Evolutionary conservation across 495 filamentous ascomycete genomes (phyloP), one percentile per base, ranked within the genome.

Genomic region (Tuber calosporum): DNA sequence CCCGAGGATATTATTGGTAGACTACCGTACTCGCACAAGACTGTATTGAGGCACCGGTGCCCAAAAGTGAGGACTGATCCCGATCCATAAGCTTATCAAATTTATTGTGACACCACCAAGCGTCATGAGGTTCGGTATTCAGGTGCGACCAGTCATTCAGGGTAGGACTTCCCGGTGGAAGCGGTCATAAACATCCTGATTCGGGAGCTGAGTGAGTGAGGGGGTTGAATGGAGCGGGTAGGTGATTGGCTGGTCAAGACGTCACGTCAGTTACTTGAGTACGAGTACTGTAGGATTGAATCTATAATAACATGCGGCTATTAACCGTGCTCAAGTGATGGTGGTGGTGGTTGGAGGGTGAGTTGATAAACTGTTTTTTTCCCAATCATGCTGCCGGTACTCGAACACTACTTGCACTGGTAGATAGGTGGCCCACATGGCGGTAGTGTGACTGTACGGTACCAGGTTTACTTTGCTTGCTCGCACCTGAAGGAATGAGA

Each of bases 321-420:
- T 62, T 62, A 62, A 62, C 53, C 53, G n/a, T 53, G n/a, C 22
- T 45, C 17, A n/a, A n/a, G n/a, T n/a, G n/a, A n/a, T n/a, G n/a
- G n/a, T n/a, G n/a, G n/a, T 4, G 8, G 26, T 30, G 53, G n/a
- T 26, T 7, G 48, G n/a, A 58, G 53, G 26, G 53, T 62, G 2
- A 62, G 26, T 62, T 34, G 34, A 62, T 62, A 62, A 34, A 19
- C 53, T 34, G 53, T 30, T 22, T 34, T 62, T 34, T 11, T 34
- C 6, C 26, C 4, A 15, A 4, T 62, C 53, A 30, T 34, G 53
- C 1, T 58, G 9, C 48, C 48, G 26, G 48, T 15, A 48, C n/a
- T n/a, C n/a, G n/a, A n/a, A n/a, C n/a, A n/a, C n/a, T n/a, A n/a
- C n/a, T n/a, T n/a, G n/a, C n/a, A n/a, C n/a, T 9, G 22, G 20